Base-by-base conservation (phyloP, 2,329 filamentous ascomycete species). In the Neospermospora avenae region DNA sequence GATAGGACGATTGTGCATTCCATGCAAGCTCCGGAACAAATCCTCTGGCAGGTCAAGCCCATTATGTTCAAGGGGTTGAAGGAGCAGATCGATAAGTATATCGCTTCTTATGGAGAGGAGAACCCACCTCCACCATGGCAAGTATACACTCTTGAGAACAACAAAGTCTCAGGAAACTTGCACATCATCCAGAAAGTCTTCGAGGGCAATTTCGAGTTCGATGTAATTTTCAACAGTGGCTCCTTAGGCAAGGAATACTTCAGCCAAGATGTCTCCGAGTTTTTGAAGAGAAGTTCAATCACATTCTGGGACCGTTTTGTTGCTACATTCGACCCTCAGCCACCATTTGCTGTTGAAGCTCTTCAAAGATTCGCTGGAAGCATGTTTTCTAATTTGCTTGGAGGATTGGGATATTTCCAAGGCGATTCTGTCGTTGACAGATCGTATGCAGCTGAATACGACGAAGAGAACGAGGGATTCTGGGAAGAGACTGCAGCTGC, bases 401-500 rank as follows among this genome's bases (percentile, higher is more conserved):
- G 95, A 58, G 95, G 95, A 49, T 91, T 98, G 68, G 95, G 95
- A 8, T 98, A 96, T 76, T 99, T 99, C 77, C 84, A 96, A 70
- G 95, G 95, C 42, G 83, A 95, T 60, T 88, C 91, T 35, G 77
- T 97, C 22, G 90, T 96, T 55, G 95, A 99, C 72, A 88, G 92
- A 39, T 96, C 93, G 0, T 90, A 93, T 70, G 91, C 91, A n/a
- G 79, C 88, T 10, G 93, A 96, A 70, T 98, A 98, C 67, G 91
- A 96, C 11, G 95, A 99, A 76, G 91, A 96, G 65, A 90, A 91
- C 61, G 95, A 98, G 75, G 89, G 90, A 0, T 98, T 98, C 76
- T 97, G 93, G 93, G 88, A 95, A 71, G 93, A 96, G 67, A 86
- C 95, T 18, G 92, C 88, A 2, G 87, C 89, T 70, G 93, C 93